Evolutionary conservation across 495 filamentous ascomycete genomes (phyloP), one percentile per base, ranked within the genome.

Genomic region (Podospora sp.): DNA sequence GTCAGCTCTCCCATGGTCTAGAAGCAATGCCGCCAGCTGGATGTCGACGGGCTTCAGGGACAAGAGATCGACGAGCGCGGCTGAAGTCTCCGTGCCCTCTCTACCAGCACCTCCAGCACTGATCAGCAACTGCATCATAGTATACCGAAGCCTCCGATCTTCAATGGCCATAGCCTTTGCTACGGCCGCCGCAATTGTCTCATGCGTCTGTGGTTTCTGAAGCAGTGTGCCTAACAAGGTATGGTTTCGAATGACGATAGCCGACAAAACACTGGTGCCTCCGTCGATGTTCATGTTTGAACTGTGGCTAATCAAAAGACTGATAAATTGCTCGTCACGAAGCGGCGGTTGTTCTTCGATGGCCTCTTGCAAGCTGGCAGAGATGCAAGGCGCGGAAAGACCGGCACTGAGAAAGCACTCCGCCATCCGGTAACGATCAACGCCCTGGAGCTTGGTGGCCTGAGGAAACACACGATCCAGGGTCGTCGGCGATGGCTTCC

Each of bases 271-370:
- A 2, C 76, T 72, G 12, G 76, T 73, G 1, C 80, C 79, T 55
- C 80, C 76, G 56, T 82, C 80, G 61, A 81, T 80, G 65, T 82
- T 81, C 2, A 79, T 74, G 46, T 82, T 79, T 11, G 79, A 77
- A 53, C 80, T 80, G 55, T 82, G 70, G 20, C 75, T 75, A 18
- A 84, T 71, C 51, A 84, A 69, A 16, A 84, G 75, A 20, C 76
- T 68, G 50, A 84, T 80, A 11, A 83, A 71, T 14, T 72, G 72
- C 58, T 79, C 78, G 55, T 84, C 81, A 50, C 79, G 70, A 6
- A 67, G 70, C 1, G 81, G 78, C 20, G 76, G 75, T 6, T 76
- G 72, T 27, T 82, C 79, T 33, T 77, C 75, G 20, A 83, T 81
- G 5, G 80, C 76, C n/a, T 76, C 70, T 50, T 83, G 75, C 12